phyloP scores from a whole-genome alignment of 495 filamentous ascomycete genomes.

The Hypoxylon lenormandii region DNA sequence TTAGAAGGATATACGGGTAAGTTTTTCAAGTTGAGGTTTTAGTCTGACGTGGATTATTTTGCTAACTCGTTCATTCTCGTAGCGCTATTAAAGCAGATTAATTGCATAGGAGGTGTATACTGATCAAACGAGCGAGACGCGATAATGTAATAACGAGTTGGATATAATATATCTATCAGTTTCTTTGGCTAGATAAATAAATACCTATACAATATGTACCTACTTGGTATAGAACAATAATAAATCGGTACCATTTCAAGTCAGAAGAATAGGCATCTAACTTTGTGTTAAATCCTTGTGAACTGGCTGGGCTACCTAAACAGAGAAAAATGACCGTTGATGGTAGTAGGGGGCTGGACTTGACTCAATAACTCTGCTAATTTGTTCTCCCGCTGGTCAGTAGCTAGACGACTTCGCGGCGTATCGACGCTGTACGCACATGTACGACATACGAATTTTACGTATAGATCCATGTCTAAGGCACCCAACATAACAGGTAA shows the following conservation, averaged over 20 bases:
- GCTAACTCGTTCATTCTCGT: slow-evolving; percentile 29
- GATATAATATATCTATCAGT: slow-evolving; percentile 29
- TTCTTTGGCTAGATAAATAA: slow-evolving; percentile 14
- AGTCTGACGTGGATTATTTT: neutral
- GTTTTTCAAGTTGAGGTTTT: slow-evolving; percentile 41
- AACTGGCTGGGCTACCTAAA: too few species aligned
- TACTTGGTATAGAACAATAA: neutral
- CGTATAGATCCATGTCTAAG: too few species aligned
- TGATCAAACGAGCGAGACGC: slow-evolving; percentile 37
- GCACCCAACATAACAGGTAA: too few species aligned
- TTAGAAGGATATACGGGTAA: slow-evolving; percentile 88
- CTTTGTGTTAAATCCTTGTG: too few species aligned
- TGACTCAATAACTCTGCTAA: too few species aligned
- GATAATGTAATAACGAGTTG: slow-evolving; percentile 35
- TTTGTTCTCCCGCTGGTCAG: too few species aligned
- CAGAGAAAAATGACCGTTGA: too few species aligned
- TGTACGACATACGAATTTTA: too few species aligned
- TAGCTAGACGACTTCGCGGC: neutral
- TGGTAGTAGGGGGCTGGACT: too few species aligned
- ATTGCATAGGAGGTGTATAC: slow-evolving; percentile 4
- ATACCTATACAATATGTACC: neutral
- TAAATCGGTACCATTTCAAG: too few species aligned
- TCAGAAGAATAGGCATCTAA: neutral
- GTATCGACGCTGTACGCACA: too few species aligned
- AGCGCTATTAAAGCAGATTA: slow-evolving; percentile 56